Evolutionary conservation across 768 basidiomycete species (phyloP).

Genomic region (Leccinellum luteum): DNA sequence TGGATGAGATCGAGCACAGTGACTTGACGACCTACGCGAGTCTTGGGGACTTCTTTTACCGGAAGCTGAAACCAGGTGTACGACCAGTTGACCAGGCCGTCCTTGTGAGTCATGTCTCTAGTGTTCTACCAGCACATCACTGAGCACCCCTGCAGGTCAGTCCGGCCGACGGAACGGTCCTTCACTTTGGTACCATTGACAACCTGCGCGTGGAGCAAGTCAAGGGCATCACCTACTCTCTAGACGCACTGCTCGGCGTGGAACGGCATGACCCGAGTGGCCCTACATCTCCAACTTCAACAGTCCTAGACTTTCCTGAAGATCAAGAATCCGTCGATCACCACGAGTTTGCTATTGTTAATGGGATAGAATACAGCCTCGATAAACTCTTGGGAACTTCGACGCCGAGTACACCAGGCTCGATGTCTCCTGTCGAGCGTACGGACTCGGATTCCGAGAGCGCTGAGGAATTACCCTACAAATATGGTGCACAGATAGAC

Average conservation of each 20-base stretch:
- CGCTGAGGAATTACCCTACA: conserved; percentile 39
- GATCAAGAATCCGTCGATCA: conserved; percentile 71
- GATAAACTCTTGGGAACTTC: conserved; percentile 75
- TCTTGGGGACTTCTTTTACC: conserved; percentile 96
- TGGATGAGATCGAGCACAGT: conserved; percentile 80
- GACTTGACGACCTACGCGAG: conserved; percentile 80
- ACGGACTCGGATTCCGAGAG: conserved; percentile 19
- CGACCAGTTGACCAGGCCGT: conserved; percentile 76
- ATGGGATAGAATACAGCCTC: conserved; percentile 95
- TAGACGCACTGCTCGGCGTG: conserved; percentile 88
- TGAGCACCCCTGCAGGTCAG: conserved; percentile 57
- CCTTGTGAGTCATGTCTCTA: conserved; percentile 48
- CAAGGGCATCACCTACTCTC: conserved; percentile 95
- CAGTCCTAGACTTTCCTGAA: conserved; percentile 39
- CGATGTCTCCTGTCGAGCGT: conserved; percentile 29
- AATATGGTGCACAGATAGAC: conserved; percentile 68
- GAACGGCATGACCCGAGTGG: conserved; percentile 46
- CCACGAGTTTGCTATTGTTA: conserved; percentile 91
- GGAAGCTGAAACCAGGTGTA: conserved; percentile 75
- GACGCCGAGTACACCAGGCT: conserved; percentile 40
- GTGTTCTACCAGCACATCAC: background rate
- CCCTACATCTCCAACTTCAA: conserved; percentile 40
- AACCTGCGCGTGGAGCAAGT: conserved; percentile 88
- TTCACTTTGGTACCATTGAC: conserved; percentile 88
- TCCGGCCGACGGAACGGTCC: conserved; percentile 89